Evolutionary conservation across 1,284 basidiomycete genomes (phyloP).

Genomic region (Apiotrichum porosum): DNA sequence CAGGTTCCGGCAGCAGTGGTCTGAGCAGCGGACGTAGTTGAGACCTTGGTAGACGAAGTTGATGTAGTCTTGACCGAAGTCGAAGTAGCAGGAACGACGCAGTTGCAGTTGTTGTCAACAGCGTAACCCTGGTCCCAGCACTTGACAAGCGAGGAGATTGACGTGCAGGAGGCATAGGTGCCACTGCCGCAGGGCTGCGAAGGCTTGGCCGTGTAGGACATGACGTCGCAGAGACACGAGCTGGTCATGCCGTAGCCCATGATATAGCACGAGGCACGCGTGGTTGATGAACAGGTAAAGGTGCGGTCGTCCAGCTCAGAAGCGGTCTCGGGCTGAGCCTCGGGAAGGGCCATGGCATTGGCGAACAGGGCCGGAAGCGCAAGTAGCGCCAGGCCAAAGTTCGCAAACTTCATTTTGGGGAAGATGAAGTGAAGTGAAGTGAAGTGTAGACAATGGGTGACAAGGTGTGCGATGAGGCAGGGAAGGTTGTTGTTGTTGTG

Average conservation of each 20-base stretch:
- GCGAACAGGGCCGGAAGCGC: constrained; percentile 3
- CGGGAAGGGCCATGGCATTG: not conserved
- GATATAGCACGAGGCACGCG: constrained; percentile 9
- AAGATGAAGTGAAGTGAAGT: no score
- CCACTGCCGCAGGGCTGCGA: not conserved
- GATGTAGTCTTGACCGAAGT: not conserved
- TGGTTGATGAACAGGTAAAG: not conserved
- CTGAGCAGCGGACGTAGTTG: not conserved
- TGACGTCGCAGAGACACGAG: constrained; percentile 3
- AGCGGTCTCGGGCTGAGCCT: not conserved
- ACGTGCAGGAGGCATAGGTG: not conserved
- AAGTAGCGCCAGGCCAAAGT: constrained; percentile 2
- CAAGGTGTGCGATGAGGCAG: no score
- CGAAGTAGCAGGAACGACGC: not conserved
- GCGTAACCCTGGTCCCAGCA: constrained; percentile 11
- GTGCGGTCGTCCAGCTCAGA: not conserved
- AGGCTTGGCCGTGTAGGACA: not conserved
- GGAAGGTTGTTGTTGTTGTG: no score
- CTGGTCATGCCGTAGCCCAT: constrained; percentile 4
- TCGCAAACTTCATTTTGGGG: constrained; percentile 5
- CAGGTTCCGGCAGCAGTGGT: not conserved
- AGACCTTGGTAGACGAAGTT: not conserved
- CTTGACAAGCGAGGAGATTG: not conserved
- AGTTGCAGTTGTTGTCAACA: constrained; percentile 4
- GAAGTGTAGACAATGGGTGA: no score